Conservation (phyloP, 768 basidiomycete genomes). For the Hygrophorus pudorinus region DNA sequence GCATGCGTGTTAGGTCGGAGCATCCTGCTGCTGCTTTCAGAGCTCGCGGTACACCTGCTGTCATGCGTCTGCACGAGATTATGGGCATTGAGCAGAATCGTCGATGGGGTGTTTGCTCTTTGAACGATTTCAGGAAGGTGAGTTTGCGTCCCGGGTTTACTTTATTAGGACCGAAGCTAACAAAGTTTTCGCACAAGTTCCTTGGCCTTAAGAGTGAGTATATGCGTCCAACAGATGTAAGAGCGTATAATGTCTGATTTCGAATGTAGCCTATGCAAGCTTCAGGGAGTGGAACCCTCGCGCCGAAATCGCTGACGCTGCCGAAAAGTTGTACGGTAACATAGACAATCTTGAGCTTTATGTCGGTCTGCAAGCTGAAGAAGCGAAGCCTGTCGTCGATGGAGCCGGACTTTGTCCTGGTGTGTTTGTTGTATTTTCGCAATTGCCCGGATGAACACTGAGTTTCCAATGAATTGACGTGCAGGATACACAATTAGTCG, state of each 20-base stretch:
- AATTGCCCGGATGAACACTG: not conserved
- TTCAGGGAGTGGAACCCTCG: slow-evolving; percentile 82
- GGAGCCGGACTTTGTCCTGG: slow-evolving; percentile 84
- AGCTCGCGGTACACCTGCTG: slow-evolving; percentile 64
- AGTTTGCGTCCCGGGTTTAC: slow-evolving; percentile 3
- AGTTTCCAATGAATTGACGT: not conserved
- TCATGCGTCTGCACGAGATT: slow-evolving; percentile 70
- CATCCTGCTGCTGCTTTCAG: slow-evolving; percentile 65
- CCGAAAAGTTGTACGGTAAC: slow-evolving; percentile 69
- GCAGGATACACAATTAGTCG: slow-evolving; percentile 74
- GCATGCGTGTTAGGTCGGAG: slow-evolving; percentile 39
- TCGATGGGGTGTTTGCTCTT: slow-evolving; percentile 69
- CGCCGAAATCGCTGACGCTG: slow-evolving; percentile 54
- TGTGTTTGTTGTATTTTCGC: slow-evolving; percentile 15
- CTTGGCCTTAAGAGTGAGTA: slow-evolving; percentile 64
- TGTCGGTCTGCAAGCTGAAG: slow-evolving; percentile 71
- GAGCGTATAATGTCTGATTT: not conserved
- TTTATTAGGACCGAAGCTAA: not conserved
- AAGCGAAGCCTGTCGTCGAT: slow-evolving; percentile 60
- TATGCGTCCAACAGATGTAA: not conserved
- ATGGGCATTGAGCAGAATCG: slow-evolving; percentile 79
- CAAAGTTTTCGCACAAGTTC: slow-evolving; percentile 29
- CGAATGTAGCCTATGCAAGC: slow-evolving; percentile 41
- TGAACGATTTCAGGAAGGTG: slow-evolving; percentile 76
- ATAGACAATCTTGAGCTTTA: slow-evolving; percentile 76